phyloP scores from a whole-genome alignment of 129 eudicot species.

The Flaveria bidentis region DNA sequence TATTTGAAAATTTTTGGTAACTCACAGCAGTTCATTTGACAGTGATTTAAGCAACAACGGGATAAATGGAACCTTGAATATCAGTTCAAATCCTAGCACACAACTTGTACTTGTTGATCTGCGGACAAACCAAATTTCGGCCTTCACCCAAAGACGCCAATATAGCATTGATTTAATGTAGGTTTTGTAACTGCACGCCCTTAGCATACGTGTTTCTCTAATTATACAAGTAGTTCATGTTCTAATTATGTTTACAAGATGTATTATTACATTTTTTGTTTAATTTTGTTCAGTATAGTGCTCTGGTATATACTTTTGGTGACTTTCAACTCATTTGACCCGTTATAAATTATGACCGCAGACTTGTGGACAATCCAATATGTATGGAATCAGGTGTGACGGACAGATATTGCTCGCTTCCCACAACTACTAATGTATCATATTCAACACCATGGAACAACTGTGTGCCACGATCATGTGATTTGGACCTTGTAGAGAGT shows the following conservation, averaged over 20 bases:
- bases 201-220: not conserved
- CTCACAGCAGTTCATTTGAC: not conserved
- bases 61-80: conserved; percentile 49
- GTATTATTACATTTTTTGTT: too few species aligned
- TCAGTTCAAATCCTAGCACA: conserved; percentile 48
- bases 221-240: too few species aligned
- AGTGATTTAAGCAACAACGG: conserved; percentile 52
- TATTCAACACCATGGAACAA: conserved; percentile 48
- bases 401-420: conserved; percentile 38
- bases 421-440: conserved; percentile 24
- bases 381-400: conserved; percentile 43
- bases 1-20: conserved; percentile 35
- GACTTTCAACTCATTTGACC: too few species aligned
- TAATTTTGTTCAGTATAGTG: too few species aligned
- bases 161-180: conserved; percentile 23
- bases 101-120: conserved; percentile 71
- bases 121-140: conserved; percentile 38
- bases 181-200: not conserved
- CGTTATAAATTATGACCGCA: conserved; percentile 18
- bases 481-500: conserved; percentile 40
- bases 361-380: conserved; percentile 56
- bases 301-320: too few species aligned
- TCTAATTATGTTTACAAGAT: too few species aligned
- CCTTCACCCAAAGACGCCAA: conserved; percentile 14
- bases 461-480: conserved; percentile 46